Evolutionary conservation across 2,329 filamentous ascomycete species (phyloP).

Genomic region (Talaromyces piceae): DNA sequence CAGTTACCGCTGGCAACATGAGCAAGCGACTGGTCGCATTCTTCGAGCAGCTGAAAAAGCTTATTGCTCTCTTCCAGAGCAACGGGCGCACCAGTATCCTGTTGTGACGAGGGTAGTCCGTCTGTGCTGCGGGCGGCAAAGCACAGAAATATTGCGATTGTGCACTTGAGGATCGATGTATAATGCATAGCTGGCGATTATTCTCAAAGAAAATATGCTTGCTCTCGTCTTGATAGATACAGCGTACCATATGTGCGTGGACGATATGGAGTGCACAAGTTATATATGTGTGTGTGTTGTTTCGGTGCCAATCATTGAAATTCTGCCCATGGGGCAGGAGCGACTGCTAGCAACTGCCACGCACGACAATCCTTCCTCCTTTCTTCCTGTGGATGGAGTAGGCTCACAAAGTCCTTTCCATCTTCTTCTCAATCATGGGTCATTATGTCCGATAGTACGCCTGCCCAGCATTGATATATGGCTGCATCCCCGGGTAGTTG

Average conservation of each 20-base stretch:
- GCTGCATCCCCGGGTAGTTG: neutral
- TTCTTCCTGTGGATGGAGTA: neutral
- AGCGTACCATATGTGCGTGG: neutral
- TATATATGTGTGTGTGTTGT: neutral
- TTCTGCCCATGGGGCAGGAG: slow-evolving; percentile 1
- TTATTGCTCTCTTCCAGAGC: neutral
- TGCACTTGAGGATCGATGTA: slow-evolving; percentile 1
- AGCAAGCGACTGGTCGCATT: slow-evolving; percentile 5
- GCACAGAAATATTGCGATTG: slow-evolving; percentile 7
- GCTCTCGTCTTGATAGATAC: neutral
- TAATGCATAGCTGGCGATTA: slow-evolving; percentile 4
- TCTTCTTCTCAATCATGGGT: neutral
- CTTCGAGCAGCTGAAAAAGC: neutral
- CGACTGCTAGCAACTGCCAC: neutral
- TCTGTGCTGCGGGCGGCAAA: slow-evolving; percentile 1
- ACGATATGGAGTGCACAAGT: neutral
- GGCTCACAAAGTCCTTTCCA: neutral
- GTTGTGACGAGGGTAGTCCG: neutral
- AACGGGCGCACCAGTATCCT: neutral
- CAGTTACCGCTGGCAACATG: neutral
- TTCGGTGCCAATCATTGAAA: neutral
- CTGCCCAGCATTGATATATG: neutral
- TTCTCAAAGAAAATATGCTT: neutral
- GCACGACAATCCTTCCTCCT: neutral
- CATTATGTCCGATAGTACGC: slow-evolving; percentile 1